phyloP scores from a whole-genome alignment of 768 basidiomycete genomes.

The Pleurotus ostreatus region DNA sequence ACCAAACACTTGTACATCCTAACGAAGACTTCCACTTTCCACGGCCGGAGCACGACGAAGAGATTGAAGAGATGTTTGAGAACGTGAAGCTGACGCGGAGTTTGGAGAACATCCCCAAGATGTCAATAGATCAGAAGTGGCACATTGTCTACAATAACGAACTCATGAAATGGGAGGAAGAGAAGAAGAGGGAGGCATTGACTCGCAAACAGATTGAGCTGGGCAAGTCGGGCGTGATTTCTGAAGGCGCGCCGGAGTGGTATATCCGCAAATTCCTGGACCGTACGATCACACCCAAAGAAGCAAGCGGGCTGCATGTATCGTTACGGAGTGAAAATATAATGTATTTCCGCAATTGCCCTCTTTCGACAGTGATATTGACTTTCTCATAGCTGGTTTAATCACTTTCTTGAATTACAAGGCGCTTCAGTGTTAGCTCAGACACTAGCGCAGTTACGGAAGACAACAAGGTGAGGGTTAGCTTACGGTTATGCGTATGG shows the following conservation, averaged over 20 bases:
- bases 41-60: slow-evolving; percentile 69
- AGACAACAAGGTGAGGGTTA: slow-evolving; percentile 51
- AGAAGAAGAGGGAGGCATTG: slow-evolving; percentile 61
- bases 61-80: slow-evolving; percentile 80
- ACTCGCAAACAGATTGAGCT: slow-evolving; percentile 55
- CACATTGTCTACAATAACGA: slow-evolving; percentile 81
- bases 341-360: slow-evolving; percentile 42
- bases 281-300: slow-evolving; percentile 76
- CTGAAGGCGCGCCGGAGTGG: slow-evolving; percentile 84
- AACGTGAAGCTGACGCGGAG: slow-evolving; percentile 70
- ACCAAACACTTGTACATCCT: background rate
- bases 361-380: slow-evolving; percentile 13
- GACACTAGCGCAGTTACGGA: slow-evolving; percentile 69
- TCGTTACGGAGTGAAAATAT: slow-evolving; percentile 80
- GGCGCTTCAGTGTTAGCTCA: slow-evolving; percentile 86
- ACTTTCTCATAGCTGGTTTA: slow-evolving; percentile 63
- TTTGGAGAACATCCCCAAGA: slow-evolving; percentile 51
- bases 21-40: slow-evolving; percentile 64
- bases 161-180: slow-evolving; percentile 74
- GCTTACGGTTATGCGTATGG: too few relatives aligned
- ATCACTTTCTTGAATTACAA: slow-evolving; percentile 66
- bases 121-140: slow-evolving; percentile 88
- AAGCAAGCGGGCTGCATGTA: slow-evolving; percentile 70
- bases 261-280: slow-evolving; percentile 90
- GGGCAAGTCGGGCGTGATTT: slow-evolving; percentile 47